Conservation (phyloP, 1,139 yeast species). For the Yamadazyma dendronema region DNA sequence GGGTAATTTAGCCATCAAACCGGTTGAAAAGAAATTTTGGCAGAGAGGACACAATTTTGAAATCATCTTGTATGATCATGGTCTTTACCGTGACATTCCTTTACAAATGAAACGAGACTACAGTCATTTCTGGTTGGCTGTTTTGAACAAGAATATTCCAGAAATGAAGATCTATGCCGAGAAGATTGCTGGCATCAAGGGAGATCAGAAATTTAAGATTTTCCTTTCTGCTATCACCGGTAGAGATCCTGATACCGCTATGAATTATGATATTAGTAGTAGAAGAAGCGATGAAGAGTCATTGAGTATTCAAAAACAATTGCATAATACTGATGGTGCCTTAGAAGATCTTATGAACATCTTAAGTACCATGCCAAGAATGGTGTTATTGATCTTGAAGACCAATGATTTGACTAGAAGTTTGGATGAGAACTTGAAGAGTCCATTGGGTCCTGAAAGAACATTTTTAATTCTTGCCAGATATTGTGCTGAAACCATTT, state of each 20-base stretch:
- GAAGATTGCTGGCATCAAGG: constrained; percentile 77
- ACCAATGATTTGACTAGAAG: constrained; percentile 92
- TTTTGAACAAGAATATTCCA: constrained; percentile 66
- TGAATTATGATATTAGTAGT: constrained; percentile 49
- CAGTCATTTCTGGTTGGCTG: constrained; percentile 90
- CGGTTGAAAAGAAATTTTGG: constrained; percentile 23
- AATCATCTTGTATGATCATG: constrained; percentile 90
- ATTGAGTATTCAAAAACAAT: constrained; percentile 59
- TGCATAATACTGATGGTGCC: constrained; percentile 57
- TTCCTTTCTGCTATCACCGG: constrained; percentile 96
- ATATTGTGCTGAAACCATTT: constrained; percentile 82
- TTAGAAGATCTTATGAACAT: constrained; percentile 78
- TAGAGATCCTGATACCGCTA: constrained; percentile 48
- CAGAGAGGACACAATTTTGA: constrained; percentile 75
- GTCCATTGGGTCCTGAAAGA: constrained; percentile 85
- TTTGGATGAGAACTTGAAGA: constrained; percentile 77
- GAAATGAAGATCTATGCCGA: constrained; percentile 73
- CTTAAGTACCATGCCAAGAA: constrained; percentile 76
- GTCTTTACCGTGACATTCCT: constrained; percentile 84
- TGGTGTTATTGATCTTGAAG: constrained; percentile 81
- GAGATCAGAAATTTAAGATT: constrained; percentile 70
- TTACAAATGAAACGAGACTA: constrained; percentile 75
- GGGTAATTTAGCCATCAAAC: constrained; percentile 85
- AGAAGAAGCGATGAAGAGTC: constrained; percentile 57
- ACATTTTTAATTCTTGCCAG: constrained; percentile 86